Conservation (phyloP, 495 filamentous ascomycete genomes). For the Hyaloscypha hepaticicola region DNA sequence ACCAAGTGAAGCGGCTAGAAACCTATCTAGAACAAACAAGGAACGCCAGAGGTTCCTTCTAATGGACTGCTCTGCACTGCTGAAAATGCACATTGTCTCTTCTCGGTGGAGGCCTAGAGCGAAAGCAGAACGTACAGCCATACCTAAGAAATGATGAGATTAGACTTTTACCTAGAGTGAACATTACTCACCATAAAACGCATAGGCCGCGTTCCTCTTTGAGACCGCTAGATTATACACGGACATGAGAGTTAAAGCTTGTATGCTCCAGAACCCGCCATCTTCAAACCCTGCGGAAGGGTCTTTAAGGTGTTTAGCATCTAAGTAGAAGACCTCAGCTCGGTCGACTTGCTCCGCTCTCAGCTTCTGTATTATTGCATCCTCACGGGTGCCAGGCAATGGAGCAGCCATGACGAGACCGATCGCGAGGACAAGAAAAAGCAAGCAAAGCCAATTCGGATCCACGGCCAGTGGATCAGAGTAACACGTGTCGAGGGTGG, state of each 20-base stretch:
- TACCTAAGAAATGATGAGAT: conserved; percentile 42
- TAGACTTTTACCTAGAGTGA: background rate
- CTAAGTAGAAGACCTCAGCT: conserved; percentile 58
- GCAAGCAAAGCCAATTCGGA: conserved; percentile 44
- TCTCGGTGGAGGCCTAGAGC: conserved; percentile 60
- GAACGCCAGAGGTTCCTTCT: conserved; percentile 60
- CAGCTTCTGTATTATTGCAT: conserved; percentile 49
- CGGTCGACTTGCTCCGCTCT: conserved; percentile 35
- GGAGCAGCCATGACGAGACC: conserved; percentile 59
- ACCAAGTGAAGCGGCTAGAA: conserved; percentile 57
- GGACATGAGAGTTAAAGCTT: conserved; percentile 59
- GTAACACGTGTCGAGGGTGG: conserved; percentile 51
- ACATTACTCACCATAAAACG: conserved; percentile 50
- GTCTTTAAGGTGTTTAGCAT: conserved; percentile 54
- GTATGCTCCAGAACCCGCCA: conserved; percentile 61
- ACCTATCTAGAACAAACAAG: conserved; percentile 61
- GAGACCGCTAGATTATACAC: conserved; percentile 58
- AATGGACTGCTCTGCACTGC: conserved; percentile 40
- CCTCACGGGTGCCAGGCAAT: conserved; percentile 44
- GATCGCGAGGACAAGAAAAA: conserved; percentile 57
- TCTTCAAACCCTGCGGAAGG: conserved; percentile 59
- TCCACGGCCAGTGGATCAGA: conserved; percentile 48
- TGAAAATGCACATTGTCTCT: conserved; percentile 56
- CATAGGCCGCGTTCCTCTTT: conserved; percentile 58
- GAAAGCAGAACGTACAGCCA: conserved; percentile 62